Conservation (phyloP, 495 filamentous ascomycete species). For the Tuber aestivum region DNA sequence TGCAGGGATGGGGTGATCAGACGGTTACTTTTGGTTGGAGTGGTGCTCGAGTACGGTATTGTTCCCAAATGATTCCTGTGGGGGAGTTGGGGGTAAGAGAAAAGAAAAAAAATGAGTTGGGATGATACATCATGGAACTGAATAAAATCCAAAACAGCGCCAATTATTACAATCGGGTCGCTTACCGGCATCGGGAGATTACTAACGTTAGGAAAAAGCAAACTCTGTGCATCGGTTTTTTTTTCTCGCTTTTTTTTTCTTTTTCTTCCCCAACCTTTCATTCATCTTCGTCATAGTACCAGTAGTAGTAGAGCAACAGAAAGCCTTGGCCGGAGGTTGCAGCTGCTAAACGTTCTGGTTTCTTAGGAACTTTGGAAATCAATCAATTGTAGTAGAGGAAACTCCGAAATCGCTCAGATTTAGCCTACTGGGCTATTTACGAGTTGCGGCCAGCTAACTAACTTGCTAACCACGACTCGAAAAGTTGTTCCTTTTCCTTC, state of each 20-base stretch:
- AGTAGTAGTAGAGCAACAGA: neutral
- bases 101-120: neutral
- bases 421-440: neutral
- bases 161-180: neutral
- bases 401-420: neutral
- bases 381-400: neutral
- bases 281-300: neutral
- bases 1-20: neutral
- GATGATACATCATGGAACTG: neutral
- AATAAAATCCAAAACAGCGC: neutral
- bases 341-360: neutral
- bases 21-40: neutral
- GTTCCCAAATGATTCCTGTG: neutral
- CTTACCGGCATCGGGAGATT: neutral
- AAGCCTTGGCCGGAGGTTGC: neutral
- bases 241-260: neutral
- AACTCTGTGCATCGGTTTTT: neutral
- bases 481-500: neutral
- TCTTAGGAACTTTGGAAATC: neutral
- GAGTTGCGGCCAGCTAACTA: neutral
- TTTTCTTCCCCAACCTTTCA: neutral
- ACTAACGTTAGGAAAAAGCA: neutral
- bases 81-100: neutral
- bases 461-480: neutral
- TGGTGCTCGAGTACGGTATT: neutral